phyloP scores from a whole-genome alignment of 768 basidiomycete species.

The Xerocomus spinulosus region DNA sequence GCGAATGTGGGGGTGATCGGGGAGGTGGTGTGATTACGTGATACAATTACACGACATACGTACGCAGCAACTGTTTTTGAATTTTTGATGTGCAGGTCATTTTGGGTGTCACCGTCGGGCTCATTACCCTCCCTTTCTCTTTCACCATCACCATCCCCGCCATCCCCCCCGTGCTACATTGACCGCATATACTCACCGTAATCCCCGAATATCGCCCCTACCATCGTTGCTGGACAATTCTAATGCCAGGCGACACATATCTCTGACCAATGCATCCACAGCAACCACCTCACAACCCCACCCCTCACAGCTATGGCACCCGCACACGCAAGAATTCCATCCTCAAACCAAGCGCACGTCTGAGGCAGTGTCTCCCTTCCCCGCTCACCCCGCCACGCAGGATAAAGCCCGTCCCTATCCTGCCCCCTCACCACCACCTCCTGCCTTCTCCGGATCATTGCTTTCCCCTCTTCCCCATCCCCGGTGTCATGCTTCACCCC shows the following conservation, averaged over 20 bases:
- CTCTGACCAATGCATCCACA: constrained; percentile 9
- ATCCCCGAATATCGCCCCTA: background rate
- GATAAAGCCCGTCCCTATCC: constrained; percentile 30
- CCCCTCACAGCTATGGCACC: constrained; percentile 46
- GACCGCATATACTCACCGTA: background rate
- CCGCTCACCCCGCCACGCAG: constrained; percentile 31
- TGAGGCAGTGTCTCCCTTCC: constrained; percentile 41
- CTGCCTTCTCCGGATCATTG: constrained; percentile 15
- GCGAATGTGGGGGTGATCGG: constrained; percentile 16
- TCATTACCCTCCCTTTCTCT: constrained; percentile 25
- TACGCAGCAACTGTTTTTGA: constrained; percentile 32
- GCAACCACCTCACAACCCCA: constrained; percentile 6
- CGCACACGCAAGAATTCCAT: constrained; percentile 49
- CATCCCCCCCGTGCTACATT: background rate
- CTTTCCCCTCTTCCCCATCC: constrained; percentile 52
- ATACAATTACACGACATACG: constrained; percentile 28
- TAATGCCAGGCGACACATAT: too few species aligned
- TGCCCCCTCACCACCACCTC: constrained; percentile 18
- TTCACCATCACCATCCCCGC: constrained; percentile 26
- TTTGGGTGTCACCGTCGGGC: constrained; percentile 27
- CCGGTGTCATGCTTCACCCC: constrained; percentile 62
- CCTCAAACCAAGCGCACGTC: constrained; percentile 50
- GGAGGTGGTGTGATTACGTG: constrained; percentile 19
- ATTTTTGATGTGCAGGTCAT: constrained; percentile 32
- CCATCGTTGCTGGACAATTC: constrained; percentile 34